Evolutionary conservation across 176 grass and related monocot genomes (phyloP).

Genomic region (Thalia dealbata): DNA sequence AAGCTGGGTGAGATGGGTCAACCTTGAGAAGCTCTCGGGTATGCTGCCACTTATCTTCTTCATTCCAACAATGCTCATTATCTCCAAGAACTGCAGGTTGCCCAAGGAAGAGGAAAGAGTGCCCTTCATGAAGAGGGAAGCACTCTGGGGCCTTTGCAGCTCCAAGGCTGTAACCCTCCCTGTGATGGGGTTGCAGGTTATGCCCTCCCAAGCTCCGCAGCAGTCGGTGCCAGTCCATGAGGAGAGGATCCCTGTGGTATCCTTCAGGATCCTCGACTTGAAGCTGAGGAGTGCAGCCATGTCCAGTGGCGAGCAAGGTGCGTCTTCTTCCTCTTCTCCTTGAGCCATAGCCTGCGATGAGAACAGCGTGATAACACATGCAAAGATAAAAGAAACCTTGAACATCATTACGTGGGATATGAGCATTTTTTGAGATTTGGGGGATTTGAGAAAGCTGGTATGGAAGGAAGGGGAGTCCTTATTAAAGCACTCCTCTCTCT

Average conservation of each 20-base stretch:
- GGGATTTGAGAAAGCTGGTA: not conserved
- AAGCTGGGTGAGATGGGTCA: conserved; percentile 47
- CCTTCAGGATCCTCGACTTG: conserved; percentile 39
- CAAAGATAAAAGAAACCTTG: not conserved
- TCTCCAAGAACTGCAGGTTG: conserved; percentile 39
- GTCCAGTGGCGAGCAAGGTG: conserved; percentile 36
- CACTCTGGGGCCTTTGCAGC: conserved; percentile 33
- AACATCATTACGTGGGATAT: not conserved
- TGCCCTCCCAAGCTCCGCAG: conserved; percentile 63
- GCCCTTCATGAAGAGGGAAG: conserved; percentile 42
- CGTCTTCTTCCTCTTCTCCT: not conserved
- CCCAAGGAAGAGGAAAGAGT: conserved; percentile 43
- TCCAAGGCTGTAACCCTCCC: conserved; percentile 50
- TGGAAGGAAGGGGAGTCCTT: too few species aligned
- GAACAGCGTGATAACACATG: conserved; percentile 6
- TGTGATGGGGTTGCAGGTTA: conserved; percentile 45
- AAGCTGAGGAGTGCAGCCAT: conserved; percentile 45
- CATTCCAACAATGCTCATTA: conserved; percentile 55
- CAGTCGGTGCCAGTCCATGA: conserved; percentile 57
- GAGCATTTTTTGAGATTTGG: not conserved
- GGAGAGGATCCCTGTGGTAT: conserved; percentile 54
- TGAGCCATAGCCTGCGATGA: conserved; percentile 3
- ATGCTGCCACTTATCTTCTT: conserved; percentile 33
- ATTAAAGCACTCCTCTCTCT: too few species aligned
- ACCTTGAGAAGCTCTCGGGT: conserved; percentile 39